Evolutionary conservation across 176 grass and related monocot species (phyloP), one percentile per base, ranked within the genome.

Genomic region (Eleusine coracana): DNA sequence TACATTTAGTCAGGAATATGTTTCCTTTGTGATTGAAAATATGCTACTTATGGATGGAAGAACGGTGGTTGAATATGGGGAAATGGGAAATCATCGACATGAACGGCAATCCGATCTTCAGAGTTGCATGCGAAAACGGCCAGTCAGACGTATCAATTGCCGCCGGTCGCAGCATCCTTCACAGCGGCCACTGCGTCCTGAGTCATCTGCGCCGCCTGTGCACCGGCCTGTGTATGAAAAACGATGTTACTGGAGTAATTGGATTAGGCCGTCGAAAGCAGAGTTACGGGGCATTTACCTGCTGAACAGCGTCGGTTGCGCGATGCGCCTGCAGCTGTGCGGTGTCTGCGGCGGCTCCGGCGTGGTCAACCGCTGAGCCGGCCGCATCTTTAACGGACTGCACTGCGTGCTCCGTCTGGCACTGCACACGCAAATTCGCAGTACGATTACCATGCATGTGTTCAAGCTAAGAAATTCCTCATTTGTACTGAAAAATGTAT

Each of bases 261-360:
- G 48, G 48, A 50, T 50, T 50, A 14, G 48, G 2, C 14, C 11
- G 48, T 54, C 14, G 3, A 2, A 8, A 18, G 48, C 12, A 50
- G 59, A 23, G 3, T 14, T 29, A 61, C 23, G 51, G 1, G 1
- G 2, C 7, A 13, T 6, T 1, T 66, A 88, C 86, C 81, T 84
- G 27, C 60, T 84, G 76, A 13, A 75, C 63, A 77, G n/a, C 7
- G 10, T 17, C 81, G 69, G 87, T 25, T 69, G 86, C 60, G 40
- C 81, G 81, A 39, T 83, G 74, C 25, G 13, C 16, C 86, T 88
- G 86, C 68, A n/a, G 48, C 74, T 84, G 74, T 10, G 59, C 81
- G 68, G 27, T 21, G 38, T 79, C 80, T 3, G 49, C 80, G 20
- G 86, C 60, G 5, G 34, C 17, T 27, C 12, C 44, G 54, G 79